phyloP scores from a whole-genome alignment of 1,139 yeast species.

The Pichia sp. region DNA sequence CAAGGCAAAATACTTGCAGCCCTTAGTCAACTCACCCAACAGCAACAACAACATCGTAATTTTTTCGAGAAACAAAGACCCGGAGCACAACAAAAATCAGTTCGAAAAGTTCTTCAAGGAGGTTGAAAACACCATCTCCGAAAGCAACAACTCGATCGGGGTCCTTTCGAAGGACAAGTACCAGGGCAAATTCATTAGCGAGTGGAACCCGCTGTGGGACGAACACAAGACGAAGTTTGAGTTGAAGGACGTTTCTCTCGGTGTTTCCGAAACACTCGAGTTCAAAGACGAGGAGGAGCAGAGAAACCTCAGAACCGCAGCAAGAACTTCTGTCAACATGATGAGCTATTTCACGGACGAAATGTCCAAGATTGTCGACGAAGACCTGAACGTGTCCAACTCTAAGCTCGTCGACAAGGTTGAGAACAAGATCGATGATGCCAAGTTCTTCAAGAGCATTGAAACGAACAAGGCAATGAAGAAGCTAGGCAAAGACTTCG shows the following conservation, averaged over 20 bases:
- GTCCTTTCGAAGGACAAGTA: constrained; percentile 63
- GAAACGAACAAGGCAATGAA: constrained; percentile 57
- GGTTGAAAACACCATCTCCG: constrained; percentile 35
- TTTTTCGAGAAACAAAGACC: constrained; percentile 79
- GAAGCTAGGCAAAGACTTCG: constrained; percentile 56
- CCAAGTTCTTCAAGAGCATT: constrained; percentile 52
- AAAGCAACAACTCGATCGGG: constrained; percentile 54
- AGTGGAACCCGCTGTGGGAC: constrained; percentile 64
- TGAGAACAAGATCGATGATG: constrained; percentile 77
- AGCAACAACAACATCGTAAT: constrained; percentile 46
- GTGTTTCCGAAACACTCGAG: constrained; percentile 59
- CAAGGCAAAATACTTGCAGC: constrained; percentile 75
- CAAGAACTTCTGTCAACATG: constrained; percentile 74
- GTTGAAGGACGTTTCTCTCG: constrained; percentile 54
- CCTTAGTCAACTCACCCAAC: constrained; percentile 34
- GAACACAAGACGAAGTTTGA: constrained; percentile 36
- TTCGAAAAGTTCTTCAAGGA: constrained; percentile 57
- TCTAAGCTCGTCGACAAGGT: constrained; percentile 68
- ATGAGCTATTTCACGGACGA: constrained; percentile 84
- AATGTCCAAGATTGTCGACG: constrained; percentile 84
- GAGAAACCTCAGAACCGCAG: constrained; percentile 59
- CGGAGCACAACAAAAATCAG: constrained; percentile 63
- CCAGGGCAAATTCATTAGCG: constrained; percentile 78
- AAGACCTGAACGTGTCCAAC: constrained; percentile 74
- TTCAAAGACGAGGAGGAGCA: constrained; percentile 79